Base-by-base conservation (phyloP, 148 eudicot genomes). In the Diospyros lotus region DNA sequence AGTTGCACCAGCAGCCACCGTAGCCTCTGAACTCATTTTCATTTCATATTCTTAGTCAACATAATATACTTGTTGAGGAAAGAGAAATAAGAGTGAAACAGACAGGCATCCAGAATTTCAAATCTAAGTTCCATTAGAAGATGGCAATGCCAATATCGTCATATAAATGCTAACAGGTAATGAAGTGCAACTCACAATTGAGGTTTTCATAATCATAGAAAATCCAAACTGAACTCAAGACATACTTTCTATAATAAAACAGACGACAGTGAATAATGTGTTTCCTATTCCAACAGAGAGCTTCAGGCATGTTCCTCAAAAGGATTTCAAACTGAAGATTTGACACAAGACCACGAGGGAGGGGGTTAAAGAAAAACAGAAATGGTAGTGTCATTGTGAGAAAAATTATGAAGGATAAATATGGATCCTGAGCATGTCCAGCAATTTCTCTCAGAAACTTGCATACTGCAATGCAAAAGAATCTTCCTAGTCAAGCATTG, bases 1-100 rank as follows among this genome's bases (percentile, higher is more conserved):
- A 14, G 78, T 71, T 78, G 72, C 83, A 44, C 48, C 89, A 82
- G 80, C 82, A 82, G 75, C 77, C 43, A 67, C 82, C 78, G 78
- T 73, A 73, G 64, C 66, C 72, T 72, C 74, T 74, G 74, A 72
- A 44, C 64, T 62, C 58, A 66, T 60, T 53, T 72, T 55, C 17
- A 53, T n/a, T 17, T 53, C 10, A 28, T 12, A 55, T 48, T 64
- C 48, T 66, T 3, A 66, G 63, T 74, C 28, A 55, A 12, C 52
- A 66, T 55, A 54, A 75, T 38, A 38, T 50, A 75, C 55, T 28
- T 43, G n/a, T 5, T 0, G 11, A n/a, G 58, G 15, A 45, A 9
- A 15, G 2, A 50, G 71, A 68, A 10, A 50, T 67, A 50, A 50
- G 10, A 67, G 51, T 48, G 3, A 4, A 13, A 11, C 13, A 18